Base-by-base conservation (phyloP, 495 filamentous ascomycete genomes). In the Glutinoglossum americanum region DNA sequence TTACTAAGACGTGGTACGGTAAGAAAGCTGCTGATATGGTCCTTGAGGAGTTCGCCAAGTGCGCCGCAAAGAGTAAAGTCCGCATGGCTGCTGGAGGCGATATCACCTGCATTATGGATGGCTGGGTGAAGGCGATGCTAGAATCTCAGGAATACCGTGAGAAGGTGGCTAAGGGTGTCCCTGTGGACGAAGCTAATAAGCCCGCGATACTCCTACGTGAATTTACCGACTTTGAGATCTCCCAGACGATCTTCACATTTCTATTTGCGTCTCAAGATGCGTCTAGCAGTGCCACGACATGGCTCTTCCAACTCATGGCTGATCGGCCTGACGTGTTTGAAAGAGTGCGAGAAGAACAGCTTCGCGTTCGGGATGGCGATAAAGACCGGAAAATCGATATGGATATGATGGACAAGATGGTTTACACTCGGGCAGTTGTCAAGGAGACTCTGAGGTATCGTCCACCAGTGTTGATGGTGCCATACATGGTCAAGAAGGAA, bases 261-360 rank as follows among this genome's bases (percentile, higher is more conserved):
- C 76, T 98, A 55, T 98, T 98, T 71, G 92, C 93, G 53, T 94
- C 88, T 33, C 92, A 98, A 71, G 92, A 98, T 68, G 92, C 92
- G 56, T 94, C 92, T 57, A 89, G 84, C 69, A 89, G 85, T 59
- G 93, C 93, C 57, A 78, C 77, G 60, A 96, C 89, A 51, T 97
- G 92, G 86, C 71, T 97, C 61, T 94, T 95, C 78, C 92, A 98
- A 69, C 76, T 87, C 63, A 81, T 90, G 75, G 93, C 93, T 51
- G 87, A 98, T 67, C 83, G 89, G 63, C 90, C 92, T 10, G 93
- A 98, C 55, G 72, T 92, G 54, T 74, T 97, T 55, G 88, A 88
- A 64, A 84, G 84, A 65, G 80, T 98, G 32, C 87, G 93, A 27
- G 90, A 93, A 65, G 92, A 98, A 74, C 94, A 95, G 68, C 69